Percentiles rank a stretch among this genome's conserved stretches.
phyloP scores from a whole-genome alignment of 2,329 filamentous ascomycete genomes.

The Gremmenia infestans region DNA sequence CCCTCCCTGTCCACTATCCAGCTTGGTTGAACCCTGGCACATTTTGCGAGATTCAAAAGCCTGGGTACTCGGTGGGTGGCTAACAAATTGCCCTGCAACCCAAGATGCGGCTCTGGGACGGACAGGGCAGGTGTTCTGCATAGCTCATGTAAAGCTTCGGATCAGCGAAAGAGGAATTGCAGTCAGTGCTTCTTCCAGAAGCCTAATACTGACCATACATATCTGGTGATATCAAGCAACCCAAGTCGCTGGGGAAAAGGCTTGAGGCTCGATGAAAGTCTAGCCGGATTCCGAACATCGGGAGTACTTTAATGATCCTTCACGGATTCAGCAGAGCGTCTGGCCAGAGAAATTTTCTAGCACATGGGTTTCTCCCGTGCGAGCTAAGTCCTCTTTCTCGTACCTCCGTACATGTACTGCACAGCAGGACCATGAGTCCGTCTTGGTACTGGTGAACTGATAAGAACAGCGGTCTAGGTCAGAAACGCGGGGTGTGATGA shows the following conservation, averaged over 20 bases:
- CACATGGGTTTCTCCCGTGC: not conserved
- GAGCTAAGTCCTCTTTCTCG: too few relatives aligned
- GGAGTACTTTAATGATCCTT: not conserved
- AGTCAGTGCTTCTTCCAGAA: not conserved
- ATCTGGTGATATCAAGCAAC: not conserved
- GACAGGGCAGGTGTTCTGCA: slow-evolving; percentile 1
- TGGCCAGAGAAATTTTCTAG: not conserved
- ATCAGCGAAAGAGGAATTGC: not conserved
- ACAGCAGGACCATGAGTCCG: too few relatives aligned
- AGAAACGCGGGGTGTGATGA: not conserved
- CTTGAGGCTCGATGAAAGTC: not conserved
- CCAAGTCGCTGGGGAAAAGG: slow-evolving; percentile 1
- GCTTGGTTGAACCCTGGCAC: not conserved
- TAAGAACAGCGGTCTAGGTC: not conserved
- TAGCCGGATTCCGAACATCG: not conserved
- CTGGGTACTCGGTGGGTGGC: slow-evolving; percentile 1
- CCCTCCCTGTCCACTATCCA: not conserved
- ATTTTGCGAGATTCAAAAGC: not conserved
- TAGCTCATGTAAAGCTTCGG: not conserved
- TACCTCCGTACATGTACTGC: too few relatives aligned
- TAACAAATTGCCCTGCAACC: not conserved
- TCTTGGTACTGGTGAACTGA: not conserved
- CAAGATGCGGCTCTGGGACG: slow-evolving; percentile 9
- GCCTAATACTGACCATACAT: not conserved
- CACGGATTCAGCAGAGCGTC: not conserved